Conservation (phyloP, 805 yeast species). For the Candida sakaeoensis region DNA sequence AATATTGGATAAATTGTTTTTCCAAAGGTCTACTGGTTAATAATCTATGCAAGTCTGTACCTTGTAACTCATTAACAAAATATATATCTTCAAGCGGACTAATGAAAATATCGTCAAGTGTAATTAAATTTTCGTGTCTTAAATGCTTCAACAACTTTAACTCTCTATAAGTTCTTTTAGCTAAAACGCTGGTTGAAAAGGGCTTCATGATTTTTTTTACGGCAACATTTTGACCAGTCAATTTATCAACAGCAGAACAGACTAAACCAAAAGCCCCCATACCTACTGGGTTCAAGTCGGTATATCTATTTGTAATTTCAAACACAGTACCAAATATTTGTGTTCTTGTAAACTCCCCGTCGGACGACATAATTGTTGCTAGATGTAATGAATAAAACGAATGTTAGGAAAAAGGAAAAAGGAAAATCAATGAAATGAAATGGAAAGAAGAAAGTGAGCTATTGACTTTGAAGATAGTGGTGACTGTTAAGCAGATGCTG, state of each 20-base stretch:
- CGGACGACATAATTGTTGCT: conserved; percentile 30
- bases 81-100: conserved; percentile 94
- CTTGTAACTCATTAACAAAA: conserved; percentile 94
- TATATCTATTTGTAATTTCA: conserved; percentile 85
- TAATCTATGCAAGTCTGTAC: conserved; percentile 91
- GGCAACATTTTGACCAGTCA: conserved; percentile 91
- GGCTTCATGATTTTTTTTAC: conserved; percentile 98
- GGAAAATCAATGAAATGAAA: not conserved
- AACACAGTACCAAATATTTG: conserved; percentile 95
- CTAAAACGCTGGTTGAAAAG: conserved; percentile 87
- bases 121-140: conserved; percentile 90
- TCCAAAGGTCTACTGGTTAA: conserved; percentile 91
- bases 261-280: conserved; percentile 99
- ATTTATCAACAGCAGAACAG: conserved; percentile 90
- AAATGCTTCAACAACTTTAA: conserved; percentile 88
- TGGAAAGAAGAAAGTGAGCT: too few relatives aligned
- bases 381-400: not conserved
- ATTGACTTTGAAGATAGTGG: not conserved
- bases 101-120: conserved; percentile 88
- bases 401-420: not conserved
- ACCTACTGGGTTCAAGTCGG: conserved; percentile 94
- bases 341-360: conserved; percentile 60
- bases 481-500: not conserved
- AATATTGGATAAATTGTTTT: conserved; percentile 94
- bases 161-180: conserved; percentile 95